Evolutionary conservation across 2,329 filamentous ascomycete genomes (phyloP), one percentile per base, ranked within the genome.

Genomic region (Ramularia collo-cygni): DNA sequence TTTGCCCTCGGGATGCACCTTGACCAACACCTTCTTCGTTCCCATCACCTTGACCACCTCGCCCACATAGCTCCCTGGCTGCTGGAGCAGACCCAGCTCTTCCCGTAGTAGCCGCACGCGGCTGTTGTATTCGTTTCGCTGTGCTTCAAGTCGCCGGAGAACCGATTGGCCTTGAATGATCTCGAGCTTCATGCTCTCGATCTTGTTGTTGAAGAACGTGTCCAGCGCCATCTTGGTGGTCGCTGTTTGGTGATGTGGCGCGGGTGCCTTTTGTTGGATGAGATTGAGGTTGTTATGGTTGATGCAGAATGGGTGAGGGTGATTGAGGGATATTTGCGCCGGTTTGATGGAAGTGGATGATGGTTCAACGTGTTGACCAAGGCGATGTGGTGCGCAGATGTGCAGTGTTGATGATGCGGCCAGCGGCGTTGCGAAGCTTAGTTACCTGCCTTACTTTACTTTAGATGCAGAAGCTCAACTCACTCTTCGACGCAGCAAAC

Each of bases 11-110:
- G 92, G 92, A 67, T 98, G 92, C 57, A 98, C 92, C 71, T 98
- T 98, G 56, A 98, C 92, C 43, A 98, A 74, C 37, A 98, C 88
- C 74, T 98, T 96, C 72, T 98, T 98, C 41, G 92, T 98, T 62
- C 90, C 82, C 92, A 98, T 98, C 43, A 96, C 92, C 76, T 96
- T 98, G 62, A 98, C 92, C n/a, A 98, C 92, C 69, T 98, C 92
- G 44, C 92, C 92, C 24, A 98, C 92, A 62, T 98, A 98, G 14
- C 90, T 96, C 28, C 92, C 92, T 3, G 92, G 92, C 66, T 98
- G 92, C 68, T 98, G 92, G 51, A 98, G 73, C 58, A 98, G 73
- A 38, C 92, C 92, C 15, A 98, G 77, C 73, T 98, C 92, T 71
- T 98, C 92, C 57, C 92, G 78, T 59, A 98, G 71, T 67, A 98